Conservation (phyloP, 164 flowering plant genomes). For the Berberis thunbergii region DNA sequence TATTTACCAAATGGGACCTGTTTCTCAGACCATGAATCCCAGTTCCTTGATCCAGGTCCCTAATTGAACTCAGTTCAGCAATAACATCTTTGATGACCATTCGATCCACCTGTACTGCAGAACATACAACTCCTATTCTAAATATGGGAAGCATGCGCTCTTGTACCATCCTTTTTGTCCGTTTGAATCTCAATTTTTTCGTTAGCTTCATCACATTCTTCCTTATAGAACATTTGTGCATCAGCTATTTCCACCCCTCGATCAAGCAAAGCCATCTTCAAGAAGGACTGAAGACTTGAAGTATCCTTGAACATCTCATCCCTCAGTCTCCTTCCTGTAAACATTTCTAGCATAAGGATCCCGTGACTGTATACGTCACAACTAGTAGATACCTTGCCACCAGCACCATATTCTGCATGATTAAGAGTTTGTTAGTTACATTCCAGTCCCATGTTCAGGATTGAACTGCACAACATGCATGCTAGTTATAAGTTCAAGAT, state of each 20-base stretch:
- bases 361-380: slow-evolving; percentile 28
- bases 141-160: background rate
- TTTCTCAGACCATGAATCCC: too few relatives aligned
- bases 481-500: background rate
- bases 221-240: slow-evolving; percentile 2
- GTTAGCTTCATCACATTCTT: background rate
- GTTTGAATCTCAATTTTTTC: too few relatives aligned
- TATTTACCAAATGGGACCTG: too few relatives aligned
- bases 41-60: background rate
- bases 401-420: slow-evolving; percentile 24
- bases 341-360: slow-evolving; percentile 23
- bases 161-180: background rate
- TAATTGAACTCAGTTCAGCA: background rate
- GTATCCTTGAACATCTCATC: slow-evolving; percentile 22
- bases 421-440: too few relatives aligned
- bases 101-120: background rate
- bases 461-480: background rate
- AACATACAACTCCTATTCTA: slow-evolving; percentile 7
- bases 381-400: slow-evolving; percentile 7
- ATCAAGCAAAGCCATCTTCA: slow-evolving; percentile 15
- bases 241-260: slow-evolving; percentile 22
- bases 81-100: slow-evolving; percentile 1
- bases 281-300: slow-evolving; percentile 14
- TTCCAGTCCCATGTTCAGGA: slow-evolving; percentile 4
- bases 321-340: slow-evolving; percentile 24